Evolutionary conservation across 257 asterid genomes (phyloP).

Genomic region (Solanum acaule): DNA sequence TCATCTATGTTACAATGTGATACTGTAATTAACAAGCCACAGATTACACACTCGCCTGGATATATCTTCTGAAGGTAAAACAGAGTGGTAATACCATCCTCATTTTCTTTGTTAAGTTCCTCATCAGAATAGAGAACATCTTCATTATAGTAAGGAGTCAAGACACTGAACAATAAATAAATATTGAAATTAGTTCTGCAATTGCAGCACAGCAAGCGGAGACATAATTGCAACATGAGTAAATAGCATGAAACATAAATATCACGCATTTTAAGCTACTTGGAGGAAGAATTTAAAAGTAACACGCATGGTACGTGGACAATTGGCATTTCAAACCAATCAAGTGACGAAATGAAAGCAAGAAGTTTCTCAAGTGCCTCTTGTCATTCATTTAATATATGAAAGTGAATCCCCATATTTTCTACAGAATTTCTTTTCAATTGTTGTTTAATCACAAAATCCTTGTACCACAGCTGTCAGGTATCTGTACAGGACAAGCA

Average conservation of each 20-base stretch:
- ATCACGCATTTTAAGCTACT: neutral
- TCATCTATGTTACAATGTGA: neutral
- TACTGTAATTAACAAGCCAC: neutral
- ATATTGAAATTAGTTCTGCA: constrained; percentile 2
- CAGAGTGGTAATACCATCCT: constrained; percentile 83
- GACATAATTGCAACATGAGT: neutral
- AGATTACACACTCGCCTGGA: constrained; percentile 61
- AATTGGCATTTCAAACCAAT: neutral
- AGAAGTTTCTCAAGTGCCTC: neutral
- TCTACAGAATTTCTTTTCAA: neutral
- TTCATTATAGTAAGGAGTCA: constrained; percentile 92
- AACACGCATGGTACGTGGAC: neutral
- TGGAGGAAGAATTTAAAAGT: neutral
- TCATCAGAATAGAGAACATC: constrained; percentile 87
- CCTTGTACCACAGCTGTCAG: neutral
- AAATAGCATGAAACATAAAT: neutral
- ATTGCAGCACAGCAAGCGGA: neutral
- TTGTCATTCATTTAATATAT: neutral
- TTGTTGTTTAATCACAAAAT: neutral
- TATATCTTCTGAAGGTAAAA: constrained; percentile 92
- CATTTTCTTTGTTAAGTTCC: constrained; percentile 82
- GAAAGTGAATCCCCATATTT: neutral
- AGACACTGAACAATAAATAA: constrained; percentile 44
- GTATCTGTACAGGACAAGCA: neutral
- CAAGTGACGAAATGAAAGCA: neutral